Base-by-base conservation (phyloP, 306 rosid species). In the Carpinus viminea region DNA sequence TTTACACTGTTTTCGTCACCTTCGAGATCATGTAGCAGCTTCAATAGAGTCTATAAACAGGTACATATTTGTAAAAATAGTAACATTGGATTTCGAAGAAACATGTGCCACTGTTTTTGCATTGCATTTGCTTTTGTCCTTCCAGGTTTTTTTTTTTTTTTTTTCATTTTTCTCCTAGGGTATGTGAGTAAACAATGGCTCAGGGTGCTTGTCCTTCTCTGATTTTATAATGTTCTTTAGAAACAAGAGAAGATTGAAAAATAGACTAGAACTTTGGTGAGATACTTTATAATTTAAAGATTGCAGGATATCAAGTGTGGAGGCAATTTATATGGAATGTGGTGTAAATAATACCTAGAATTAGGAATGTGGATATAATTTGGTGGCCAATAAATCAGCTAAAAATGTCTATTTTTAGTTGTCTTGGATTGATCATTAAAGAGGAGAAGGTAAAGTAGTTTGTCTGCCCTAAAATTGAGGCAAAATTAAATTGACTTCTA, bases 1-100 rank as follows among this genome's bases (percentile, higher is more conserved):
- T 87, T 85, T 96, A 62, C 99, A 96, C 78, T 96, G 99, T 85
- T 96, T 93, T 86, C 98, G 95, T 59, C 96, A 96, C 87, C 97
- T 96, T 54, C 87, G 97, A 80, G 98, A 96, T 85, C 96, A 88
- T 46, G 96, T 93, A 21, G 91, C 93, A 69, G 88, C 88, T 73
- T 90, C 97, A 66, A 90, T 93, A 73, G 99, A 96, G 83, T 91
- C 99, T 83, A 85, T 91, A 86, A 96, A 93, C 93, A 91, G 98
- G 99, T 96, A 89, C 24, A 21, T 53, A 16, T 72, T 68, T 74
- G 16, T 34, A 38, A 18, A 66, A 18, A 4, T 75, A 55, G 57
- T 79, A 48, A 68, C 80, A 77, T 43, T 75, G 54, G 68, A 53
- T 45, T 20, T 77, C 70, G 46, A 70, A 62, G 75, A 70, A 72